Percentiles rank a stretch among this genome's conserved stretches.
These are phyloP conservation scores for Irpex lacteus DNA, from an alignment of 1,284 basidiomycete species.

Conservation along the genomic window DNA sequence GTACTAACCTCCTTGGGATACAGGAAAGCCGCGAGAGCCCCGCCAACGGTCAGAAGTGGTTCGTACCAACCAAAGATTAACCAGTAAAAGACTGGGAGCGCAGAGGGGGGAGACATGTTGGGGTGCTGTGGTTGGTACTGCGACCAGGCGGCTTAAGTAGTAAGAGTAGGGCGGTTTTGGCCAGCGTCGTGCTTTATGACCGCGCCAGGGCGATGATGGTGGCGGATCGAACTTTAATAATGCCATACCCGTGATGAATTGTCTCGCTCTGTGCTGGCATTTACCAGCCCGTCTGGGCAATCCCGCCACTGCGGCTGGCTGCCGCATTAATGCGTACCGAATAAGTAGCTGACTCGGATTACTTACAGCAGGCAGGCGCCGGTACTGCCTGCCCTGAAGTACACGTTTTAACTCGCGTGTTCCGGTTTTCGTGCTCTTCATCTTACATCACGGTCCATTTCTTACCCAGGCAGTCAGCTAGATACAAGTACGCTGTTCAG, in stretches of 20 bases:
- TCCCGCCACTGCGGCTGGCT: neutral
- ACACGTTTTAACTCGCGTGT: constrained; percentile 13
- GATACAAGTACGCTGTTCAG: constrained; percentile 40
- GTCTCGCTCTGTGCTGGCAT: neutral
- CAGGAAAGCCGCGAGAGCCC: constrained; percentile 62
- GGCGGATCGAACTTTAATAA: neutral
- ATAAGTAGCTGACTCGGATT: neutral
- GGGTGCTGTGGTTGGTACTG: neutral
- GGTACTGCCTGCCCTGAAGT: constrained; percentile 40
- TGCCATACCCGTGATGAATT: neutral
- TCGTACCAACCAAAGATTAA: constrained; percentile 71
- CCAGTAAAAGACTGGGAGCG: constrained; percentile 70
- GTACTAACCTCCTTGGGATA: constrained; percentile 60
- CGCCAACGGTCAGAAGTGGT: constrained; percentile 60
- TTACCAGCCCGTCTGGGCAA: neutral
- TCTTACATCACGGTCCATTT: constrained; percentile 61
- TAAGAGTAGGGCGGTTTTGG: neutral
- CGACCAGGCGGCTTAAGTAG: neutral
- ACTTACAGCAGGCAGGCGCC: neutral
- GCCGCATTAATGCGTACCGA: neutral
- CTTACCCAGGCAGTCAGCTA: constrained; percentile 62
- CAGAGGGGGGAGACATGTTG: constrained; percentile 39
- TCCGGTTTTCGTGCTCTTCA: constrained; percentile 26
- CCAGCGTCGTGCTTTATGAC: neutral
- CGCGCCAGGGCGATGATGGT: neutral